These are phyloP conservation scores for Pachysandra terminalis DNA, from an alignment of 164 flowering plant genomes.

Conservation along the genomic window DNA sequence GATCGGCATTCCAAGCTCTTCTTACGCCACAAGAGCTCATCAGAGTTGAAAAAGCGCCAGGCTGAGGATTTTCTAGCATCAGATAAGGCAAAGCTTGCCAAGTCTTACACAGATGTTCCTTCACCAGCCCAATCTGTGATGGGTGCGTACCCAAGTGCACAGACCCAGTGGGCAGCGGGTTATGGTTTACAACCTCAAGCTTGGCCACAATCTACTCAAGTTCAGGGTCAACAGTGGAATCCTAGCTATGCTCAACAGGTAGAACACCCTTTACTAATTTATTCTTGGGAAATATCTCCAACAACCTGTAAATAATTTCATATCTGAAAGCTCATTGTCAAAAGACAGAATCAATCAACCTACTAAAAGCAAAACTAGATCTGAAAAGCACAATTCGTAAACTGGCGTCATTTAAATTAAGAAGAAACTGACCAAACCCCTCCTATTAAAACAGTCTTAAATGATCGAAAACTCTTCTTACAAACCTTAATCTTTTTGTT, in stretches of 20 bases:
- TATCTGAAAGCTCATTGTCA: too few relatives aligned
- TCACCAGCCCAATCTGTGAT: slow-evolving; percentile 54
- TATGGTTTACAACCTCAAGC: slow-evolving; percentile 80
- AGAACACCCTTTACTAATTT: neutral
- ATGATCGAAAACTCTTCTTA: too few relatives aligned
- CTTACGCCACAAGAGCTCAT: slow-evolving; percentile 47
- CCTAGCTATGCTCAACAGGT: slow-evolving; percentile 81
- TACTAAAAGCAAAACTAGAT: too few relatives aligned
- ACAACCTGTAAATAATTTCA: too few relatives aligned
- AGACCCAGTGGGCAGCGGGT: slow-evolving; percentile 74
- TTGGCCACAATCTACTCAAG: slow-evolving; percentile 79
- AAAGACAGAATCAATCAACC: too few relatives aligned
- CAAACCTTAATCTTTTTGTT: too few relatives aligned
- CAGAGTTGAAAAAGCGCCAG: slow-evolving; percentile 70
- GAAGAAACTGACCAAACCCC: too few relatives aligned
- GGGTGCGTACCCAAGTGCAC: slow-evolving; percentile 69
- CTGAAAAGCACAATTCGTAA: too few relatives aligned
- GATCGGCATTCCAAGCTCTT: slow-evolving; percentile 78
- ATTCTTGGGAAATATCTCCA: neutral
- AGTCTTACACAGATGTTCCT: slow-evolving; percentile 41
- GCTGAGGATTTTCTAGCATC: slow-evolving; percentile 75
- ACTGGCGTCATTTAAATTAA: too few relatives aligned
- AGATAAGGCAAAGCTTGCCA: slow-evolving; percentile 68
- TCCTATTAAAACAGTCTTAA: too few relatives aligned
- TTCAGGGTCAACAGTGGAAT: slow-evolving; percentile 75